Evolutionary conservation across 768 basidiomycete genomes (phyloP).

Genomic region (Amyloporia xantha): DNA sequence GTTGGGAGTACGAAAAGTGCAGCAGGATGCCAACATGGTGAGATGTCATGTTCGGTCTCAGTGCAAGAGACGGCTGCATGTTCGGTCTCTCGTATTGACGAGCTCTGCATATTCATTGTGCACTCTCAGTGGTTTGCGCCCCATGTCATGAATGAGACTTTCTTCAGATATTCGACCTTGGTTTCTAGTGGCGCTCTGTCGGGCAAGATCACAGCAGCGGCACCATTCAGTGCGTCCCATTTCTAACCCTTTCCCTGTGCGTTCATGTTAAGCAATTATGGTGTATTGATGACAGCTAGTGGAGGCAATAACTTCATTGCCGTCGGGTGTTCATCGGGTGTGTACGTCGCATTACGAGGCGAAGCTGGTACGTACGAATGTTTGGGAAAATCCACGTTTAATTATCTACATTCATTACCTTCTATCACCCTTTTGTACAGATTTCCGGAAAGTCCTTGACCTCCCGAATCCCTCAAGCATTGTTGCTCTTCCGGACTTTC

Average conservation of each 20-base stretch:
- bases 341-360: conserved; percentile 56
- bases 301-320: conserved; percentile 52
- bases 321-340: conserved; percentile 59
- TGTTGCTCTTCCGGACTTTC: conserved; percentile 50
- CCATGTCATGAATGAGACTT: conserved; percentile 49
- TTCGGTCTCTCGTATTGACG: background rate
- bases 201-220: conserved; percentile 54
- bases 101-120: conserved; percentile 9
- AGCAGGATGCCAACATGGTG: conserved; percentile 73
- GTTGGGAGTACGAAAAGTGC: conserved; percentile 52
- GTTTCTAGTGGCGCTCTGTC: conserved; percentile 30
- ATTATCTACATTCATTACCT: too few relatives aligned
- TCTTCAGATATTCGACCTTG: conserved; percentile 39
- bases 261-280: background rate
- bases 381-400: too few relatives aligned
- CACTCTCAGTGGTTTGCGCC: conserved; percentile 58
- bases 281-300: conserved; percentile 30
- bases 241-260: background rate
- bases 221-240: conserved; percentile 53
- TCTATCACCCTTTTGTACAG: too few relatives aligned
- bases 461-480: conserved; percentile 46
- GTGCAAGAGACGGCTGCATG: background rate
- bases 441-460: conserved; percentile 51
- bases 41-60: conserved; percentile 15
- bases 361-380: conserved; percentile 42